A percentile compares a stretch with the other conserved stretches of the same genome.
These are phyloP conservation scores for Phyllosticta citrichinensis DNA, from an alignment of 2,329 filamentous ascomycete species.

Conservation along the genomic window DNA sequence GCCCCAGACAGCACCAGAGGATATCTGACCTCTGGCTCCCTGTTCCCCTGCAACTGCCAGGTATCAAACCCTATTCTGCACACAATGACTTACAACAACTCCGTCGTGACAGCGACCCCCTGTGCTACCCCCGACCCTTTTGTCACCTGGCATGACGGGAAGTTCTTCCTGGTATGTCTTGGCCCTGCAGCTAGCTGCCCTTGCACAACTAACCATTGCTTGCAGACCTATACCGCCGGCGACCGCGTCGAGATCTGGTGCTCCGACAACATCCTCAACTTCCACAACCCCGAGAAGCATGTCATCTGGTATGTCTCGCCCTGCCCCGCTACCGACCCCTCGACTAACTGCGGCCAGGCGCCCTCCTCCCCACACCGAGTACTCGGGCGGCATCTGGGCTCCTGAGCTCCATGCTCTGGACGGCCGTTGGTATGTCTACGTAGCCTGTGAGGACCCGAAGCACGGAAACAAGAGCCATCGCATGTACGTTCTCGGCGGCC, in stretches of 20 bases:
- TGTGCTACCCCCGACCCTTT: slow-evolving; percentile 35
- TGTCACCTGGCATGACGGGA: slow-evolving; percentile 31
- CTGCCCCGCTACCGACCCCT: neutral
- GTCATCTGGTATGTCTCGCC: slow-evolving; percentile 26
- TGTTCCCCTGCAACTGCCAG: neutral
- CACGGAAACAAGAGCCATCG: slow-evolving; percentile 36
- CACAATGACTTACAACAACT: slow-evolving; percentile 24
- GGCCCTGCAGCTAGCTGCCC: neutral
- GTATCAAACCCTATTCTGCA: neutral
- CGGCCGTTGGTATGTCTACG: slow-evolving; percentile 47
- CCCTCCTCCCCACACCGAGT: slow-evolving; percentile 32
- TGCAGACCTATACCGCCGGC: slow-evolving; percentile 34
- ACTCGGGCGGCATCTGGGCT: slow-evolving; percentile 43
- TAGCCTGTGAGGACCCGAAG: slow-evolving; percentile 31
- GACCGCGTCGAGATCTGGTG: slow-evolving; percentile 36
- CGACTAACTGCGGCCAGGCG: slow-evolving; percentile 19
- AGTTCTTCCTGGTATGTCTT: slow-evolving; percentile 33
- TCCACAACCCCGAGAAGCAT: slow-evolving; percentile 29
- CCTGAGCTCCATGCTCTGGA: slow-evolving; percentile 44
- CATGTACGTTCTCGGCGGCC: slow-evolving; percentile 37
- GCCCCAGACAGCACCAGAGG: neutral
- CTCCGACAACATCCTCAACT: slow-evolving; percentile 29
- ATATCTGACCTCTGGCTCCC: neutral
- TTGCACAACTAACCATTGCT: neutral
- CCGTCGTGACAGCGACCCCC: slow-evolving; percentile 33